phyloP scores from a whole-genome alignment of 441 rosid species.

The Flueggea neowawraea region DNA sequence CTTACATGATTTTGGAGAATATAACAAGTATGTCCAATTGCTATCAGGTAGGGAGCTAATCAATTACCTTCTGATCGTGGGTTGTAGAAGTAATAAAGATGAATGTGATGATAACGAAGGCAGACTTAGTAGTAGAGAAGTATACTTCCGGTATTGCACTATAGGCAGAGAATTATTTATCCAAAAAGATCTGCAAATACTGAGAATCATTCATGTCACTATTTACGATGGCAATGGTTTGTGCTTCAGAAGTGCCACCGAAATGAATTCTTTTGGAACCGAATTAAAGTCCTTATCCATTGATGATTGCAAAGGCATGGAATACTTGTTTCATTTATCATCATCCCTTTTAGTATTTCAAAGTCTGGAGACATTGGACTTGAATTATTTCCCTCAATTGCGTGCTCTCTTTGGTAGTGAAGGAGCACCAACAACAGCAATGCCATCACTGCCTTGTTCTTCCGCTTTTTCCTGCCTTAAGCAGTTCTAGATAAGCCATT shows the following conservation, averaged over 20 bases:
- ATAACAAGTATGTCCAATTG: conserved; percentile 2
- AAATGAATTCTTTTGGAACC: no score
- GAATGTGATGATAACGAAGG: no score
- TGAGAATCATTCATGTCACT: neutral
- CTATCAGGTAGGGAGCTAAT: neutral
- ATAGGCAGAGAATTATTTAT: neutral
- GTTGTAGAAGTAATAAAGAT: no score
- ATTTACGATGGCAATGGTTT: neutral
- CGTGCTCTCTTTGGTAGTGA: neutral
- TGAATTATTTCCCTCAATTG: neutral
- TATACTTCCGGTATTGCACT: neutral
- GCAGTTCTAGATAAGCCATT: neutral
- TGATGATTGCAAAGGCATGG: neutral
- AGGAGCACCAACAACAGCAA: neutral
- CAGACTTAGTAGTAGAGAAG: no score
- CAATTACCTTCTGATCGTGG: neutral
- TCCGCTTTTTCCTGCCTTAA: neutral
- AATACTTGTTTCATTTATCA: neutral
- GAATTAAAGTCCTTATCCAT: neutral
- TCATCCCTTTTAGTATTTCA: neutral
- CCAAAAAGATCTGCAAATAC: neutral
- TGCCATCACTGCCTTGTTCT: neutral
- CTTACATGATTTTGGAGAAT: conserved; percentile 11
- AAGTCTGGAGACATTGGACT: neutral
- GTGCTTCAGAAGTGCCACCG: neutral